phyloP scores from a whole-genome alignment of 163 green algal genomes.

The Chlamydomonas reinhardtii region DNA sequence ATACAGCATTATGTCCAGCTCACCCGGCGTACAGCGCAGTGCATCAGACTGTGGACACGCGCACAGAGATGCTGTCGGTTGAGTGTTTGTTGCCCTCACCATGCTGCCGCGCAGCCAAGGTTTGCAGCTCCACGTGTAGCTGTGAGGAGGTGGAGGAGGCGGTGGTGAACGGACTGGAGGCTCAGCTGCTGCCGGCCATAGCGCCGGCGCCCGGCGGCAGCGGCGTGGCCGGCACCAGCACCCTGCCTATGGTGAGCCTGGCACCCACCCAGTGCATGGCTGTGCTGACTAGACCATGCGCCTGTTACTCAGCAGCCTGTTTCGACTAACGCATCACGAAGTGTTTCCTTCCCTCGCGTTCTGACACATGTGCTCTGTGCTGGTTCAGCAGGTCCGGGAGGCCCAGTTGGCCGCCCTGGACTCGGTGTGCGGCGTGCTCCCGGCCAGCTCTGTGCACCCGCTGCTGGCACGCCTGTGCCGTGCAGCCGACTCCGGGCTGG shows the following conservation, averaged over 20 bases:
- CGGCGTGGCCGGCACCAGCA: neutral
- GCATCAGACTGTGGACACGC: no score
- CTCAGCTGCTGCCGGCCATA: slow-evolving; percentile 14
- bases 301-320: no score
- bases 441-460: neutral
- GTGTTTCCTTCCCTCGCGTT: no score
- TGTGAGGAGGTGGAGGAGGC: slow-evolving; percentile 7
- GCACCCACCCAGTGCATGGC: neutral
- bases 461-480: slow-evolving; percentile 21
- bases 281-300: no score
- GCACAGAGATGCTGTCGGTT: no score
- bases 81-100: no score
- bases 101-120: neutral
- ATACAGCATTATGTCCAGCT: no score
- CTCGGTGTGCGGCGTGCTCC: neutral
- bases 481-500: neutral
- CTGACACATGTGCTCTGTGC: no score
- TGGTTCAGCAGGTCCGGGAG: slow-evolving; percentile 12
- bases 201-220: neutral
- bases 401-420: slow-evolving; percentile 22
- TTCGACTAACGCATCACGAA: no score
- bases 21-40: no score
- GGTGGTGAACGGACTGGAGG: slow-evolving; percentile 29
- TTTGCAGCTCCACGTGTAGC: neutral
- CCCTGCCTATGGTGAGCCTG: slow-evolving; percentile 27